Evolutionary conservation across 139 green algal genomes (phyloP), one percentile per base, ranked within the genome.

Genomic region (Penium margaritaceum): DNA sequence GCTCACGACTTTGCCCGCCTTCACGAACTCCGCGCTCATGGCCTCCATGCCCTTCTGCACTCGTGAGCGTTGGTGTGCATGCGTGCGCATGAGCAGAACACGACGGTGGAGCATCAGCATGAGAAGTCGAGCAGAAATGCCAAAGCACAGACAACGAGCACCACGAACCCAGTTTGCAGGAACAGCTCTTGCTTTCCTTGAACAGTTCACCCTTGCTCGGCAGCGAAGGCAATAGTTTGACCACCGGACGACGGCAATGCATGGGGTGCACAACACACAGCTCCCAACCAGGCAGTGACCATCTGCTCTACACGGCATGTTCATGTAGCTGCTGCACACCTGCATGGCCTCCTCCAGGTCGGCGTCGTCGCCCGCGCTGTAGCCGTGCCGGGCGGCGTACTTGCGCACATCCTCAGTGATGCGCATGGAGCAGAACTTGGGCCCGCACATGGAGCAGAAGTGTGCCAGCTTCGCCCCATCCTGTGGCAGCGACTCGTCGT

Each of bases 391-490:
- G n/a, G 72, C 70, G 4, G 75, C 75, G 41, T 82, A 82, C 70
- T 86, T 71, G 54, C 80, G 70, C 27, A 85, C 71, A 29, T 85
- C 80, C 63, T 85, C 75, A 33, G 80, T 85, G 41, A 85, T 85
- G n/a, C 51, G 32, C 80, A 85, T 85, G 27, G 67, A 78, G 66
- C 80, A 85, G 57, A 85, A 85, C 66, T 85, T 85, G 19, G 80
- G 80, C n/a, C 80, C 80, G 66, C 80, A 85, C 80, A 85, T 85
- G 61, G 75, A 84, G 61, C 80, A 85, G 62, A 85, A 85, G 72
- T 85, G 80, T 3, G 80, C 80, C 19, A 85, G 57, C 78, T 85
- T 85, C 30, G 78, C 71, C 17, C 75, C 69, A 35, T 85, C 80
- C 21, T 81, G 14, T 9, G 80, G 80, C 60, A 85, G 70, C 19